These are phyloP conservation scores for Gracilariopsis chorda DNA, from an alignment of 23 red algal species.

Conservation along the genomic window DNA sequence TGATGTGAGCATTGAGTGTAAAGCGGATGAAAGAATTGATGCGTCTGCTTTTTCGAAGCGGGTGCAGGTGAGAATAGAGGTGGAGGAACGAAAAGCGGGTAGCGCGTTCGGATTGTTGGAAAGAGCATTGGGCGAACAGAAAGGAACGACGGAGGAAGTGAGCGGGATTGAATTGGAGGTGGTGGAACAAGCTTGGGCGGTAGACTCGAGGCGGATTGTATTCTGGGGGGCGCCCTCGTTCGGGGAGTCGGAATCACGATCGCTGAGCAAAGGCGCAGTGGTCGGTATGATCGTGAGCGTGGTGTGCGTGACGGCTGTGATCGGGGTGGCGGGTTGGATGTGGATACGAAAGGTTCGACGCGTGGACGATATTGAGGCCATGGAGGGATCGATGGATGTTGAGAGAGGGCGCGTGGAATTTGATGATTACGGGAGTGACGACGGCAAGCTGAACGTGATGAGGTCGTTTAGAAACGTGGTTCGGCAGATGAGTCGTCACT, in stretches of 20 bases:
- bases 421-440: constrained; percentile 46
- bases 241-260: background rate
- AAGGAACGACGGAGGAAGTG: constrained; percentile 2
- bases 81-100: constrained; percentile 22
- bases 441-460: background rate
- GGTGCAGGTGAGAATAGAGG: constrained; percentile 24
- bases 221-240: constrained; percentile 60
- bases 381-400: constrained; percentile 67
- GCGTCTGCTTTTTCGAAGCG: background rate
- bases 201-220: constrained; percentile 39
- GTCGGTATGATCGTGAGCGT: constrained; percentile 10
- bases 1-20: background rate
- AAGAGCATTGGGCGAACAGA: background rate
- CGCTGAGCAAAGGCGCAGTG: background rate
- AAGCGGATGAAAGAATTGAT: background rate
- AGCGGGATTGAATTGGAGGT: constrained; percentile 15
- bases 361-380: constrained; percentile 58
- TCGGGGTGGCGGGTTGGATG: constrained; percentile 1
- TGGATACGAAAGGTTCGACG: background rate
- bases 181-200: constrained; percentile 35
- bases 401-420: constrained; percentile 42
- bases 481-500: background rate
- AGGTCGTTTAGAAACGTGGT: constrained; percentile 67
- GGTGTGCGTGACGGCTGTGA: background rate
- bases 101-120: constrained; percentile 18